These are phyloP conservation scores for Geranium incanum DNA, from an alignment of 441 rosid species.

Conservation along the genomic window DNA sequence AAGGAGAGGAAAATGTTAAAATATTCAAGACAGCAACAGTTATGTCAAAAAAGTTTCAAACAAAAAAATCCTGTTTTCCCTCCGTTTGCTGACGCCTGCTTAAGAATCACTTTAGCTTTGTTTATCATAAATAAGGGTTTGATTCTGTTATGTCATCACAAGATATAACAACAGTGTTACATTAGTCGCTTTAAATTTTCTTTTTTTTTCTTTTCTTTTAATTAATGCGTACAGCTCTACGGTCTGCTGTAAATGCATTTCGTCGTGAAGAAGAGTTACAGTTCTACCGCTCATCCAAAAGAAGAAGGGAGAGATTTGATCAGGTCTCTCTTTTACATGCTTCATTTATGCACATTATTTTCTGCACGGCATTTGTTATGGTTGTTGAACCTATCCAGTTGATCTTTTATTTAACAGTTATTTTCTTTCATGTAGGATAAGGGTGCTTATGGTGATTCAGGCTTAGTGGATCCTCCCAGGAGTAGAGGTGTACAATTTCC, in stretches of 20 bases:
- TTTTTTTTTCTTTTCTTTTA: slow-evolving; percentile 6
- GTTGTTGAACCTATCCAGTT: not conserved
- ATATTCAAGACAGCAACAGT: no score
- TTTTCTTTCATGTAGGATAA: slow-evolving; percentile 45
- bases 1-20: no score
- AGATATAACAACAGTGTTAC: not conserved
- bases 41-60: no score
- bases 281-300: slow-evolving; percentile 53
- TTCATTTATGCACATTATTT: not conserved
- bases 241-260: slow-evolving; percentile 80
- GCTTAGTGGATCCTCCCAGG: slow-evolving; percentile 43
- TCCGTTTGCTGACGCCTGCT: no score
- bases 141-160: not conserved
- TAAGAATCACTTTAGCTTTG: not conserved
- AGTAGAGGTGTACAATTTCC: slow-evolving; percentile 86
- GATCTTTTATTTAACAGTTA: not conserved
- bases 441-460: slow-evolving; percentile 44
- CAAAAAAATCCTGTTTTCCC: no score
- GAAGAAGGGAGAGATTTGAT: slow-evolving; percentile 79
- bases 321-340: slow-evolving; percentile 40
- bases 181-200: not conserved
- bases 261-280: slow-evolving; percentile 67
- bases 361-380: not conserved
- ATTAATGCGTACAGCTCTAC: slow-evolving; percentile 45
- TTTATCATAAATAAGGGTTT: not conserved